A percentile compares a stretch with the other conserved stretches of the same genome.
Evolutionary conservation across 306 rosid genomes (phyloP).

Genomic region (Crataegus laevigata): DNA sequence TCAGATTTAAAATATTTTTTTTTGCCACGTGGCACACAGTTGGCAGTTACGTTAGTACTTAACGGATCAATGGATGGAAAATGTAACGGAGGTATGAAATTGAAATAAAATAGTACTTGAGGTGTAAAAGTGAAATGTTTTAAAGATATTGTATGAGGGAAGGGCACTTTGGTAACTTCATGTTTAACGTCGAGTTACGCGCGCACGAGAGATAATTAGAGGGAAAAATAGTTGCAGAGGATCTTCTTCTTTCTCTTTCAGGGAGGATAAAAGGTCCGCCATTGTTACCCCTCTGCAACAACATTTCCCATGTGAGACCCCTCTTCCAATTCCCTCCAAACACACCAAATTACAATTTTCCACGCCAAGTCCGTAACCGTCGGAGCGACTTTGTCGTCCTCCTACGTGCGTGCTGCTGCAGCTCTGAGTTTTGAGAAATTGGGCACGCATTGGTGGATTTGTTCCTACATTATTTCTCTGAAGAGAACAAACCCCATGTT

Average conservation of each 20-base stretch:
- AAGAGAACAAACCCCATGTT: constrained; percentile 9
- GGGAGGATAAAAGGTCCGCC: constrained; percentile 27
- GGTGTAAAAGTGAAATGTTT: too few species aligned
- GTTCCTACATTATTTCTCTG: background rate
- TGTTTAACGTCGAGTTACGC: background rate
- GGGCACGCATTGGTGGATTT: constrained; percentile 23
- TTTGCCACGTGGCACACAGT: too few species aligned
- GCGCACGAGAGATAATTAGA: constrained; percentile 6
- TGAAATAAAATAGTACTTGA: too few species aligned
- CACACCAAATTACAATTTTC: background rate
- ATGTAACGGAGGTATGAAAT: too few species aligned
- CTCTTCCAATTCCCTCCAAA: background rate
- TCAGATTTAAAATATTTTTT: too few species aligned
- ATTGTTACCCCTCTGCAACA: constrained; percentile 54
- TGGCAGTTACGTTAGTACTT: too few species aligned
- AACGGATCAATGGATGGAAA: too few species aligned
- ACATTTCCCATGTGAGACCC: constrained; percentile 26
- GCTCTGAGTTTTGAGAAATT: background rate
- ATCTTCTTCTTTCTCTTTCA: constrained; percentile 21
- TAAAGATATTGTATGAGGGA: too few species aligned
- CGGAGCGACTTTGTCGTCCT: constrained; percentile 6
- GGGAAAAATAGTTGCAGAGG: constrained; percentile 46
- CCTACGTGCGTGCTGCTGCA: background rate
- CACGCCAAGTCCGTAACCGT: constrained; percentile 9
- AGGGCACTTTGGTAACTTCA: constrained; percentile 1